Base-by-base conservation (phyloP, 139 green algal genomes). In the Coccomyxa sp. region DNA sequence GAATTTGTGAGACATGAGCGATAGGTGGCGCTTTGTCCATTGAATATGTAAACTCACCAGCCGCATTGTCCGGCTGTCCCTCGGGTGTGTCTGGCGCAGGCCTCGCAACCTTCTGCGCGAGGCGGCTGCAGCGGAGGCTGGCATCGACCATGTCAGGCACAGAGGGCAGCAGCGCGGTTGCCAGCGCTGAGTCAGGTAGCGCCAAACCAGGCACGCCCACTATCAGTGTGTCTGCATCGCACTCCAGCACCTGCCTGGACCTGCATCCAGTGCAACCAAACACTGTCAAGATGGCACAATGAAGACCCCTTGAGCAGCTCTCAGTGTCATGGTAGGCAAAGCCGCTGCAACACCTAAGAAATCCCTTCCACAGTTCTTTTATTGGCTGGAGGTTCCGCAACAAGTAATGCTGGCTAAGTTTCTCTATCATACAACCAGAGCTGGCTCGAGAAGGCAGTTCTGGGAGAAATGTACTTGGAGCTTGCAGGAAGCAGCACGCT, bases 401-500 rank as follows among this genome's bases (percentile, higher is more conserved):
- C n/a, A n/a, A n/a, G 38, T 11, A 51, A 51, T 51, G 38, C 38
- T 51, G 38, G 38, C 38, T 11, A 51, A 7, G 7, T 51, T 51
- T 7, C 3, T 51, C 38, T 51, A 11, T 51, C 38, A 51, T 7
- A 51, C n/a, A n/a, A n/a, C n/a, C n/a, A n/a, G n/a, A n/a, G n/a
- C n/a, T n/a, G n/a, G 38, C 7, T 51, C 38, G 7, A 51, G 38
- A 51, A 51, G 38, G 38, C n/a, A 51, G 38, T 51, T 51, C 7
- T 51, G 3, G 38, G 38, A 51, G n/a, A 51, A 51, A 11, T 51
- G 38, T 67, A 88, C 51, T 84, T 83, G 38, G 80, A 81, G 76
- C 78, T 88, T 51, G 86, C 89, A 59, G 89, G 89, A 58, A 92
- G 74, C 21, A 92, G 79, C 0, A 92, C 30, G 21, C 76, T 79